Evolutionary conservation across 495 filamentous ascomycete genomes (phyloP).

Genomic region (Podospora comata): DNA sequence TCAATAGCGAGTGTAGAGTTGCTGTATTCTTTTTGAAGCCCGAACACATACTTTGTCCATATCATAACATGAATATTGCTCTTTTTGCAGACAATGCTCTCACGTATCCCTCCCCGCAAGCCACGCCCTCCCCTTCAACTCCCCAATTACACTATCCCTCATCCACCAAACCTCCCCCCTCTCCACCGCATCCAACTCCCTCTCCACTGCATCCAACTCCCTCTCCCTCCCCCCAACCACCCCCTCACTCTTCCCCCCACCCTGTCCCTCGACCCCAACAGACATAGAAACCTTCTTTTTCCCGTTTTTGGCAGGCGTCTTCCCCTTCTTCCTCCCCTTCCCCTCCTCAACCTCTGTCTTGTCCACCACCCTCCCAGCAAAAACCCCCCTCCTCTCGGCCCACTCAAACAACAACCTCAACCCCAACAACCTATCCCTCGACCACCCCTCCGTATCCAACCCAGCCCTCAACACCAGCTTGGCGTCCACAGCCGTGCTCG

Average conservation of each 20-base stretch:
- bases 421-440: conserved; percentile 68
- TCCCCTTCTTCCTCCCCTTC: conserved; percentile 29
- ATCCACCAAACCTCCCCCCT: conserved; percentile 46
- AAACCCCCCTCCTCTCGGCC: conserved; percentile 51
- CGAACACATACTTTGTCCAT: background rate
- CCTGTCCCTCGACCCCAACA: conserved; percentile 7
- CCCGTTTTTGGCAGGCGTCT: conserved; percentile 23
- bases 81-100: background rate
- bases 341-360: conserved; percentile 25
- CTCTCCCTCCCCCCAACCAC: background rate
- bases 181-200: conserved; percentile 1
- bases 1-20: background rate
- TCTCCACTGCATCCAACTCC: conserved; percentile 4
- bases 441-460: conserved; percentile 49
- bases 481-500: conserved; percentile 71
- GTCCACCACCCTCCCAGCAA: conserved; percentile 9
- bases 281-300: conserved; percentile 33
- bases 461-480: conserved; percentile 66
- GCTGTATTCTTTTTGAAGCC: background rate
- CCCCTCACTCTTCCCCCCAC: conserved; percentile 19
- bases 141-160: conserved; percentile 51
- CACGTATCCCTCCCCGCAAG: conserved; percentile 36
- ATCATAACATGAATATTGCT: background rate
- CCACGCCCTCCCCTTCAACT: conserved; percentile 55
- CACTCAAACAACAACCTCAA: conserved; percentile 78